Conservation (phyloP, 345 rosid genomes). For the Eucalyptus marginata region DNA sequence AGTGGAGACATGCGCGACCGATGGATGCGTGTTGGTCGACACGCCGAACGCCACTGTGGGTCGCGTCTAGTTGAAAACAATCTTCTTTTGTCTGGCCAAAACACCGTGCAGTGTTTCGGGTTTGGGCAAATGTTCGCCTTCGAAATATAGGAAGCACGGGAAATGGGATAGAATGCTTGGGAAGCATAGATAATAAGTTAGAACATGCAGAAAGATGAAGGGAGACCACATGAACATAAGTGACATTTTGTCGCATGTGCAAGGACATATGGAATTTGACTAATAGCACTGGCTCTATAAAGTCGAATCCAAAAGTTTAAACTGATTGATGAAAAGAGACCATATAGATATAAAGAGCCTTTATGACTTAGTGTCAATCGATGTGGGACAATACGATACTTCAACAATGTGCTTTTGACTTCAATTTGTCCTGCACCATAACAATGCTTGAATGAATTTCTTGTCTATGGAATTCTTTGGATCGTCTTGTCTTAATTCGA, state of each 20-base stretch:
- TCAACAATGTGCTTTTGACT: not conserved
- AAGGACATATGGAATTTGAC: not conserved
- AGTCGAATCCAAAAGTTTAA: not conserved
- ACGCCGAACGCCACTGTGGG: not conserved
- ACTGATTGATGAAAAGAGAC: rapidly evolving
- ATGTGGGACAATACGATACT: not conserved
- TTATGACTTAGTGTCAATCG: not conserved
- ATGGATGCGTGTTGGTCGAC: not conserved
- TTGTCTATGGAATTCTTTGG: not conserved
- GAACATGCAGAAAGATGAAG: no score
- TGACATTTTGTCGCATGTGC: no score
- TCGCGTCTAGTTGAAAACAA: not conserved
- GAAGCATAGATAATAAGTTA: not conserved
- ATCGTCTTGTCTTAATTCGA: not conserved
- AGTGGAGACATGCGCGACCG: not conserved
- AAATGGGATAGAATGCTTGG: not conserved
- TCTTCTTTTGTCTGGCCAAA: not conserved
- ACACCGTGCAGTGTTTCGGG: not conserved
- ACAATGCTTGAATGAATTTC: not conserved
- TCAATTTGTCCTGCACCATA: rapidly evolving
- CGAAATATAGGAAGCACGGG: not conserved
- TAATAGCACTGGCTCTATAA: rapidly evolving
- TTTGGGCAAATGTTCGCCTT: not conserved
- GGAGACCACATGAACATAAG: no score
- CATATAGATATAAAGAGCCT: no score